phyloP scores from a whole-genome alignment of 2,329 filamentous ascomycete genomes.

The Didymella keratinophila region DNA sequence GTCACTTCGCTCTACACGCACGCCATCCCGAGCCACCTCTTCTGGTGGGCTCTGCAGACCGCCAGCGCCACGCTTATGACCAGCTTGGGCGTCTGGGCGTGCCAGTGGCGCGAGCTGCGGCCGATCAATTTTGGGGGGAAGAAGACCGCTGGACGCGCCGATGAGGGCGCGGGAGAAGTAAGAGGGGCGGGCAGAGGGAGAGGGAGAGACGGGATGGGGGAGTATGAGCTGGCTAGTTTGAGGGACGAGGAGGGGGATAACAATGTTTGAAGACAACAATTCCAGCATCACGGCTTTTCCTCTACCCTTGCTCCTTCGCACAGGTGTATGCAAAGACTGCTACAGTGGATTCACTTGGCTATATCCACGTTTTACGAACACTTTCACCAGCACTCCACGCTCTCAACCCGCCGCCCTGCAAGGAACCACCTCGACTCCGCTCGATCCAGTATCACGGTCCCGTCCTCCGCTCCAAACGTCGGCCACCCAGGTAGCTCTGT shows the following conservation, averaged over 20 bases:
- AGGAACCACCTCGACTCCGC: conserved; percentile 41
- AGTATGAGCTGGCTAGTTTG: conserved; percentile 38
- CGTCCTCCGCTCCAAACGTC: conserved; percentile 44
- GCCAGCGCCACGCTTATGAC: conserved; percentile 70
- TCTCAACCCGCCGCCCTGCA: conserved; percentile 45
- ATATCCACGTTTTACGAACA: too few species aligned
- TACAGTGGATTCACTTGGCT: too few species aligned
- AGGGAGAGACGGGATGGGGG: conserved; percentile 57
- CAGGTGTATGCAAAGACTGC: too few species aligned
- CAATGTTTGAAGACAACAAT: conserved; percentile 43
- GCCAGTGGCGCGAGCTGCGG: conserved; percentile 85
- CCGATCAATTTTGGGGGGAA: conserved; percentile 80
- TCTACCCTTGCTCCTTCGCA: too few species aligned
- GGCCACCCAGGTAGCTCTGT: conserved; percentile 22
- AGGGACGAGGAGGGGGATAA: conserved; percentile 41
- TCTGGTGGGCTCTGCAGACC: conserved; percentile 83
- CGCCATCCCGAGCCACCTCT: conserved; percentile 75
- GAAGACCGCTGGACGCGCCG: conserved; percentile 26
- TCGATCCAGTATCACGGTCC: conserved; percentile 42
- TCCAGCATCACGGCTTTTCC: not conserved
- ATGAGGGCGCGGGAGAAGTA: conserved; percentile 51
- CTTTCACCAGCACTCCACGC: conserved; percentile 46
- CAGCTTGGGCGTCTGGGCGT: conserved; percentile 84
- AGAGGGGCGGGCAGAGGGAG: conserved; percentile 55
- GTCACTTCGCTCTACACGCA: conserved; percentile 80